These are phyloP conservation scores for Cicer arietinum DNA, from an alignment of 306 rosid species.

Conservation along the genomic window DNA sequence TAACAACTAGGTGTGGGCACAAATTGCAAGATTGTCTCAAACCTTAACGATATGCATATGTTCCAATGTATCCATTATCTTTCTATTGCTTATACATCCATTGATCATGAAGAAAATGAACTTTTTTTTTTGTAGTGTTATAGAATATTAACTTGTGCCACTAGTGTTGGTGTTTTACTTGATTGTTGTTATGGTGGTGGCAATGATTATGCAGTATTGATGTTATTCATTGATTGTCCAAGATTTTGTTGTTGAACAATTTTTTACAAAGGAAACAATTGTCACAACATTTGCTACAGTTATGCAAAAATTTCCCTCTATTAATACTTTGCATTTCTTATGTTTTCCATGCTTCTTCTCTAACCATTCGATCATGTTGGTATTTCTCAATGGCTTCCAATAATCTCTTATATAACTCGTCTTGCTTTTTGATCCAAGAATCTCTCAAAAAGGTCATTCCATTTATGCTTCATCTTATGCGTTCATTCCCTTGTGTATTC, in stretches of 20 bases:
- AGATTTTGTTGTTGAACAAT: conserved; percentile 63
- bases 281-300: conserved; percentile 75
- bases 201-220: conserved; percentile 10
- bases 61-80: too few species aligned
- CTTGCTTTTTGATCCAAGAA: conserved; percentile 73
- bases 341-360: conserved; percentile 85
- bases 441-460: conserved; percentile 79
- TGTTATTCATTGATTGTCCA: conserved; percentile 34
- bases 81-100: too few species aligned
- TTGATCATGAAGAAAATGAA: too few species aligned
- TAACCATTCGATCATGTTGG: conserved; percentile 63
- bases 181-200: not conserved
- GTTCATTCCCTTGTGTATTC: conserved; percentile 60
- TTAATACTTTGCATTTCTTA: conserved; percentile 72
- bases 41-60: too few species aligned
- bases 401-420: conserved; percentile 70
- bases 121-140: too few species aligned
- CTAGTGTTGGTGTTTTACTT: not conserved
- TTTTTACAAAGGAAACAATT: conserved; percentile 76
- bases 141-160: not conserved
- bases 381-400: conserved; percentile 81
- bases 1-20: too few species aligned
- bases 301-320: conserved; percentile 68
- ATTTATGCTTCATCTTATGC: conserved; percentile 73
- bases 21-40: too few species aligned